Conservation (phyloP, 1,139 yeast genomes). For the Suhomyces bolitotheri region DNA sequence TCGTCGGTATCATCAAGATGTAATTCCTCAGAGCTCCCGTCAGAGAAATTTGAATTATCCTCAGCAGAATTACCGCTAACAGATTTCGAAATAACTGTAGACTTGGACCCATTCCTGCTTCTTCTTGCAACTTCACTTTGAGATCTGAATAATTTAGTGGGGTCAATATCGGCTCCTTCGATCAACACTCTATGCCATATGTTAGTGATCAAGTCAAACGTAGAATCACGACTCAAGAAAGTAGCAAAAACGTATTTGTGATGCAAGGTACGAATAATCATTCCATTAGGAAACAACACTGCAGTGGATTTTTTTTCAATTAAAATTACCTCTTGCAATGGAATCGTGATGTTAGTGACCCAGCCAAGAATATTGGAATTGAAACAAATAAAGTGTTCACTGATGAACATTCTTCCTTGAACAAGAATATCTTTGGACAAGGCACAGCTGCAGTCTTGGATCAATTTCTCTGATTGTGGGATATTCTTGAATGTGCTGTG, state of each 20-base stretch:
- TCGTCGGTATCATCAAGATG: conserved; percentile 11
- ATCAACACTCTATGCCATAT: conserved; percentile 56
- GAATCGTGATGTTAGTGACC: conserved; percentile 66
- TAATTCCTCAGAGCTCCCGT: conserved; percentile 6
- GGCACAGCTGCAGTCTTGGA: conserved; percentile 73
- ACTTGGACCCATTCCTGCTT: conserved; percentile 15
- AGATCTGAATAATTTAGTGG: conserved; percentile 6
- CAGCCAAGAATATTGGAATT: conserved; percentile 75
- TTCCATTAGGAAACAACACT: conserved; percentile 72
- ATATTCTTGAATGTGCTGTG: conserved; percentile 61
- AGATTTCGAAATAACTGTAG: conserved; percentile 14
- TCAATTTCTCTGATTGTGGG: conserved; percentile 52
- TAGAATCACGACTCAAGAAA: conserved; percentile 64
- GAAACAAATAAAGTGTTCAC: conserved; percentile 62
- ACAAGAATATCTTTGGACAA: conserved; percentile 66
- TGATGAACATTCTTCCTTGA: conserved; percentile 69
- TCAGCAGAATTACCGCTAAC: conserved; percentile 12
- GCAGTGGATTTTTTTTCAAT: conserved; percentile 74
- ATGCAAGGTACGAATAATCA: conserved; percentile 68
- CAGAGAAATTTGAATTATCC: conserved; percentile 4
- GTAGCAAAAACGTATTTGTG: conserved; percentile 74
- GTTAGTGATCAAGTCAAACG: conserved; percentile 59
- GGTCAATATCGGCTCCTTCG: conserved; percentile 23
- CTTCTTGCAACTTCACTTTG: conserved; percentile 6
- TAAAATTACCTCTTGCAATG: conserved; percentile 67